Evolutionary conservation across 495 filamentous ascomycete genomes (phyloP), one percentile per base, ranked within the genome.

Genomic region (Aspergillus panamensis): DNA sequence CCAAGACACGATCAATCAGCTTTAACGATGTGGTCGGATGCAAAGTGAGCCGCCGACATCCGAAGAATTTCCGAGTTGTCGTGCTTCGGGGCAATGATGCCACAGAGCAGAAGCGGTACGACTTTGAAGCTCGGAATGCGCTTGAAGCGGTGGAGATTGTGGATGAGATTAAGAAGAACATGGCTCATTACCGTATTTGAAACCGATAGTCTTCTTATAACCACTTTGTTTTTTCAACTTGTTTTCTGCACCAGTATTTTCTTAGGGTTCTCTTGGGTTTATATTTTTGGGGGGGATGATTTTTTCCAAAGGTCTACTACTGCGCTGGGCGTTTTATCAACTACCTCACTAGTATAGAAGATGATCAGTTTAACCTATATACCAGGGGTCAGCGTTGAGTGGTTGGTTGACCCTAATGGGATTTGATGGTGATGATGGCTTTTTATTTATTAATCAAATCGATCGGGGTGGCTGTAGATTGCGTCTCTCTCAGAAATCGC

Each of bases 11-110:
- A 12, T 91, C 91, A 31, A 88, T 97, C 49, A 91, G 92, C 55
- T 97, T 97, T 71, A 89, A 86, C 61, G 91, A 90, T 60, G 90
- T 97, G 58, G 85, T 97, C 16, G 93, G 93, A 4, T 95, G 90
- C 71, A 97, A 96, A 71, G 91, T 96, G 42, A 91, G 87, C 51
- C 79, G 90, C 25, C 87, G 91, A 64, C 92, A 96, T 71, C 92
- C 94, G 7, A 92, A 89, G 66, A 90, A 89, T 64, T 96, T 98
- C 73, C 89, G 94, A 70, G 87, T 96, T 6, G 80, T 93, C 47
- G 87, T 96, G 30, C 88, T 87, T 56, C 86, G 87, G 60, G 89
- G 86, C 40, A 87, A 88, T 17, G 76, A 77, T 58, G 76, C 74
- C 31, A 75, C 63, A 14, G 92, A 96, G 69, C 89, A 85, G 64